phyloP scores from a whole-genome alignment of 129 eudicot genomes.

The Kitagawia praeruptora region DNA sequence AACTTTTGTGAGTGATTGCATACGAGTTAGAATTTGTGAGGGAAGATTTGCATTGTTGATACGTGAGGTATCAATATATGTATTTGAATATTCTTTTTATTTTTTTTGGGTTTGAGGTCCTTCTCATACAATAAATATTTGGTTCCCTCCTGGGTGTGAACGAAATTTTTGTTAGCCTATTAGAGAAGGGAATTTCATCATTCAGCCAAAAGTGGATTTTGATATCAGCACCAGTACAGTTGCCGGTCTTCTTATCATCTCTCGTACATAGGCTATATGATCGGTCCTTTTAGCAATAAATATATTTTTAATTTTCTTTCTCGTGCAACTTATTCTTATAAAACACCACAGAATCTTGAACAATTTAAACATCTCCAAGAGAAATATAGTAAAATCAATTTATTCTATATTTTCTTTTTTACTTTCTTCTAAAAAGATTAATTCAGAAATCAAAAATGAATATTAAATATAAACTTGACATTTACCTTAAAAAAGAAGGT shows the following conservation, averaged over 20 bases:
- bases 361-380: not conserved
- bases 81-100: too few species aligned
- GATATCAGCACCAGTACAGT: slow-evolving; percentile 95
- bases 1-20: too few species aligned
- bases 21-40: too few species aligned
- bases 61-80: too few species aligned
- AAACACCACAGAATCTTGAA: not conserved
- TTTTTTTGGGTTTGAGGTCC: not conserved
- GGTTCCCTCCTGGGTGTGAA: not conserved
- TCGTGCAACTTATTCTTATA: not conserved
- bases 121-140: not conserved
- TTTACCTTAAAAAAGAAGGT: too few species aligned
- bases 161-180: slow-evolving; percentile 47
- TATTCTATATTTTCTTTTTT: too few species aligned
- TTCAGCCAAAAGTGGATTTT: slow-evolving; percentile 98
- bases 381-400: not conserved
- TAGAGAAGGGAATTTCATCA: slow-evolving; percentile 87
- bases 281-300: not conserved
- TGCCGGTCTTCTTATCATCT: slow-evolving; percentile 79
- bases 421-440: too few species aligned
- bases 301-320: not conserved
- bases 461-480: too few species aligned
- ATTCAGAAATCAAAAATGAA: too few species aligned
- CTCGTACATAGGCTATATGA: not conserved
- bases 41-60: too few species aligned